Conservation (phyloP, 2,329 filamentous ascomycete species). For the Tolypocladium ophioglossoides region DNA sequence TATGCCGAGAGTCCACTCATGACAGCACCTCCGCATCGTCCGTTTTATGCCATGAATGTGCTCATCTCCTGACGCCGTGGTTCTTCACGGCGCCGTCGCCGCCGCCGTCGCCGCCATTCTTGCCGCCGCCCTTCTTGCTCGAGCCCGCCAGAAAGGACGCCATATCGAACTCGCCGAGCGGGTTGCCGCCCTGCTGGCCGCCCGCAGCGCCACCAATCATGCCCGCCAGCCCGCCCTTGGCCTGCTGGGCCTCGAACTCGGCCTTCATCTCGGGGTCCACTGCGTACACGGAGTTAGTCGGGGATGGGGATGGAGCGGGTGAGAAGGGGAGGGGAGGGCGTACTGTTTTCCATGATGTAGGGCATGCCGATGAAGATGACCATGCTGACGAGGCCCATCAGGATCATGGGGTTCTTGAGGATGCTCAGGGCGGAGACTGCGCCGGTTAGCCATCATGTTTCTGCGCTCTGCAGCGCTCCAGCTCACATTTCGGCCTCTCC, state of each 20-base stretch:
- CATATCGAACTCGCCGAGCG: slow-evolving; percentile 49
- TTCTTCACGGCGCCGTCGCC: slow-evolving; percentile 22
- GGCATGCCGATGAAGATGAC: slow-evolving; percentile 85
- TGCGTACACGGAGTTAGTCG: slow-evolving; percentile 24
- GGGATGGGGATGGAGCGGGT: background rate
- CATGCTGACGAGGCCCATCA: slow-evolving; percentile 78
- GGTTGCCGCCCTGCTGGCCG: slow-evolving; percentile 23
- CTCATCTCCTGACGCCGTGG: slow-evolving; percentile 27
- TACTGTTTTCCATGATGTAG: slow-evolving; percentile 92
- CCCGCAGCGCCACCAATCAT: slow-evolving; percentile 30
- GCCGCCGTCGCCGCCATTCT: slow-evolving; percentile 1
- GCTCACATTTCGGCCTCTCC: slow-evolving; percentile 65
- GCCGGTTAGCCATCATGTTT: background rate
- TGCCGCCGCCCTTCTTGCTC: slow-evolving; percentile 27
- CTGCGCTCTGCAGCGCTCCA: background rate
- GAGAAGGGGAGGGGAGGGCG: slow-evolving; percentile 23
- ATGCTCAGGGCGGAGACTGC: slow-evolving; percentile 70
- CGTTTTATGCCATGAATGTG: background rate
- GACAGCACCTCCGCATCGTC: background rate
- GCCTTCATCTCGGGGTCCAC: slow-evolving; percentile 95
- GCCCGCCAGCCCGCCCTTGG: slow-evolving; percentile 57
- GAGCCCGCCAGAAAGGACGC: slow-evolving; percentile 52
- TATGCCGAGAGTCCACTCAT: background rate
- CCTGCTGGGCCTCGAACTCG: slow-evolving; percentile 86
- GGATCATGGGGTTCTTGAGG: slow-evolving; percentile 92